Conservation (phyloP, 768 basidiomycete species). For the Imleria badia region DNA sequence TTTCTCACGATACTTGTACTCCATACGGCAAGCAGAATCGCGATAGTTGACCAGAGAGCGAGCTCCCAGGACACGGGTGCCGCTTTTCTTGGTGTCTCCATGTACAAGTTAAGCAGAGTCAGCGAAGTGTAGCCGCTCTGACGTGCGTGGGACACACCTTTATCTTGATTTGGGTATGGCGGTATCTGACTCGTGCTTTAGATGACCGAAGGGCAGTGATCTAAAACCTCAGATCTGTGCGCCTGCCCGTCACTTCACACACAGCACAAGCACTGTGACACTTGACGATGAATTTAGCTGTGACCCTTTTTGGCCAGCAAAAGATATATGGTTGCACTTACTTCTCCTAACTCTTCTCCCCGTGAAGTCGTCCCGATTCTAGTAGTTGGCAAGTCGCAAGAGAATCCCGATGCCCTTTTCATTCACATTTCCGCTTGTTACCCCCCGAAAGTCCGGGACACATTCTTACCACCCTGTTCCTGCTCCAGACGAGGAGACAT, state of each 20-base stretch:
- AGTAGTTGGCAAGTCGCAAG: neutral
- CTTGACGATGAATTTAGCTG: neutral
- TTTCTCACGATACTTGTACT: slow-evolving; percentile 11
- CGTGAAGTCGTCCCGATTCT: neutral
- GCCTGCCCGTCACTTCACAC: neutral
- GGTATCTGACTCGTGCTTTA: neutral
- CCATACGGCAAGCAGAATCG: slow-evolving; percentile 21
- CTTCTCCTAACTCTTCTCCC: neutral
- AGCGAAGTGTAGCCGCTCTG: neutral
- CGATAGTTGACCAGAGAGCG: slow-evolving; percentile 21
- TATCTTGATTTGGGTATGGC: slow-evolving; percentile 2
- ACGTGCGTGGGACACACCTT: neutral
- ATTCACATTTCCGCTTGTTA: neutral
- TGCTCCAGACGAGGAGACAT: slow-evolving; percentile 17
- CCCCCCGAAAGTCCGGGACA: neutral
- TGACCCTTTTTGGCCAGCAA: neutral
- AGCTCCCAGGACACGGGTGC: slow-evolving; percentile 15
- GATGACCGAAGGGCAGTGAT: slow-evolving; percentile 2
- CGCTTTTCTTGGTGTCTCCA: slow-evolving; percentile 12
- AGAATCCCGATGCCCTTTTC: slow-evolving; percentile 3
- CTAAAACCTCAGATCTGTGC: neutral
- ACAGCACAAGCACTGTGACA: slow-evolving; percentile 10
- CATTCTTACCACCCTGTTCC: slow-evolving; percentile 16
- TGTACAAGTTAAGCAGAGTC: slow-evolving; percentile 1
- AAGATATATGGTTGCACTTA: slow-evolving; percentile 4